phyloP scores from a whole-genome alignment of 495 filamentous ascomycete genomes.

The Astrocystis sublimbata region DNA sequence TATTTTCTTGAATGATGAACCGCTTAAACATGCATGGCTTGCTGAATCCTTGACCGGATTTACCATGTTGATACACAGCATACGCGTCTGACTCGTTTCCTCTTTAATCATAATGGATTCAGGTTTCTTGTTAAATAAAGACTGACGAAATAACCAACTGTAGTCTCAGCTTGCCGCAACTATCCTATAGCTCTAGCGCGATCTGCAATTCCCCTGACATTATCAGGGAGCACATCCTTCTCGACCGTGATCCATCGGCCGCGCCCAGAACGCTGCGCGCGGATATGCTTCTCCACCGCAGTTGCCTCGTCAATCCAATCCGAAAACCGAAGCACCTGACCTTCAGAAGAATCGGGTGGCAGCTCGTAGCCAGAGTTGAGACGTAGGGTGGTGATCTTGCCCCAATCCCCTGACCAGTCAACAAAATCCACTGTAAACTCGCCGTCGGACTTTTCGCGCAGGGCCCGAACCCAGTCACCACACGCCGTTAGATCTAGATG shows the following conservation, averaged over 20 bases:
- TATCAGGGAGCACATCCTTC: slow-evolving; percentile 30
- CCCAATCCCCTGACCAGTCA: slow-evolving; percentile 50
- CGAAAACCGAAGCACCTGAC: slow-evolving; percentile 28
- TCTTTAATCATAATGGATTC: too few relatives aligned
- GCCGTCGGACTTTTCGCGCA: slow-evolving; percentile 39
- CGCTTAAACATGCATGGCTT: slow-evolving; percentile 73
- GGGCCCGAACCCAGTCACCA: slow-evolving; percentile 64
- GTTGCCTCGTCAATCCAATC: slow-evolving; percentile 33
- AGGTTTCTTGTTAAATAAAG: too few relatives aligned
- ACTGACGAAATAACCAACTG: not conserved
- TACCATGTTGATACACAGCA: slow-evolving; percentile 56
- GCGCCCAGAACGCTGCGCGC: slow-evolving; percentile 33
- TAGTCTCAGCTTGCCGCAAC: not conserved
- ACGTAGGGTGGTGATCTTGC: slow-evolving; percentile 41
- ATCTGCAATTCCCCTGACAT: slow-evolving; percentile 14
- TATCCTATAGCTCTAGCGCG: slow-evolving; percentile 10
- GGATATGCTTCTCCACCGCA: slow-evolving; percentile 41
- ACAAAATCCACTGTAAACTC: slow-evolving; percentile 34
- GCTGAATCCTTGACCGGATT: slow-evolving; percentile 53
- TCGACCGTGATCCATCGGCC: slow-evolving; percentile 45
- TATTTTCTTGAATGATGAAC: slow-evolving; percentile 54
- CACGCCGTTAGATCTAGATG: slow-evolving; percentile 84
- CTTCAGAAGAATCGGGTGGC: slow-evolving; percentile 21
- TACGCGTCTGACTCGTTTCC: slow-evolving; percentile 55
- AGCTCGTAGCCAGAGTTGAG: slow-evolving; percentile 38